phyloP scores from a whole-genome alignment of 495 filamentous ascomycete species.

The Xylaria castorea region DNA sequence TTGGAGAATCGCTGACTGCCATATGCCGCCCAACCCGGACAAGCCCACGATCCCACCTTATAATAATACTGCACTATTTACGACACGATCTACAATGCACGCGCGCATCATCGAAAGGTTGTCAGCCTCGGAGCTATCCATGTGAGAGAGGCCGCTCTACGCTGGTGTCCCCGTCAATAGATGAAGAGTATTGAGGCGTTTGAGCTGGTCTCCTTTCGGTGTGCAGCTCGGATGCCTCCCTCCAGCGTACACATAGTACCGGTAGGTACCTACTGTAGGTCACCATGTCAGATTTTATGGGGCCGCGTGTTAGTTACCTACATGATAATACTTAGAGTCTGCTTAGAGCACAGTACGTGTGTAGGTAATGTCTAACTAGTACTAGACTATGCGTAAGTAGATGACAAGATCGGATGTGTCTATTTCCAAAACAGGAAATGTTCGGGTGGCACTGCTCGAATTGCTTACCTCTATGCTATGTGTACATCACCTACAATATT shows the following conservation, averaged over 20 bases:
- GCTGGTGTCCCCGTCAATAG: not conserved
- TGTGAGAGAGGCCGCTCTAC: conserved; percentile 4
- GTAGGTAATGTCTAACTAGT: not conserved
- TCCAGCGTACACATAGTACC: not conserved
- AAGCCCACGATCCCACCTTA: conserved; percentile 21
- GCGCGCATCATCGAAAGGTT: not conserved
- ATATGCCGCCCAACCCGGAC: conserved; percentile 14
- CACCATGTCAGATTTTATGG: conserved; percentile 15
- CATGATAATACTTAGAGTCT: not conserved
- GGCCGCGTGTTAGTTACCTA: conserved; percentile 4
- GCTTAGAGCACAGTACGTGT: not conserved
- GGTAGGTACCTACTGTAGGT: not conserved
- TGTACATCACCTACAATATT: not conserved
- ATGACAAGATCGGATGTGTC: conserved; percentile 15
- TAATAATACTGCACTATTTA: conserved; percentile 16
- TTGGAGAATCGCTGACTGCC: not conserved
- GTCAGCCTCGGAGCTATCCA: conserved; percentile 13
- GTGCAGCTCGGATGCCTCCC: conserved; percentile 1
- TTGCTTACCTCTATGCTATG: conserved; percentile 10
- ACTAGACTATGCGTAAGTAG: not conserved
- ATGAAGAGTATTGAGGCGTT: not conserved
- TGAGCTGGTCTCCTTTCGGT: not conserved
- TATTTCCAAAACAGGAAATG: conserved; percentile 1
- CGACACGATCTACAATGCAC: conserved; percentile 19
- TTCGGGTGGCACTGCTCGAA: conserved; percentile 6